Conservation (phyloP, 129 eudicot genomes). For the Deinandra increscens region DNA sequence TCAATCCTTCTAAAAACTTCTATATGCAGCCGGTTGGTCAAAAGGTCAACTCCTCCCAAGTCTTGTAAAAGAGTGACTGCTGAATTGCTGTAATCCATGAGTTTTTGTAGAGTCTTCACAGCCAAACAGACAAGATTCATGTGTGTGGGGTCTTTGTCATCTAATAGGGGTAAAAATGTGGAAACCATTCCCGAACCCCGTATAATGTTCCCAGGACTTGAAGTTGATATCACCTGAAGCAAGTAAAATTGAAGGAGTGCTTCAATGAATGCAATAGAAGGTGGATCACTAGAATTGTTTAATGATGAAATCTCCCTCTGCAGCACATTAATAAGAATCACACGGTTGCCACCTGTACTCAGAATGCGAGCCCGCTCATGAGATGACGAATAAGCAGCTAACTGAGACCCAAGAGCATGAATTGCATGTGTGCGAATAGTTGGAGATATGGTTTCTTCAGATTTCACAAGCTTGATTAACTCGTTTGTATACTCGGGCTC, state of each 20-base stretch:
- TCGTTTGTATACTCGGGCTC: slow-evolving; percentile 98
- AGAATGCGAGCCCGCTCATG: slow-evolving; percentile 89
- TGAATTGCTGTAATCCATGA: slow-evolving; percentile 98
- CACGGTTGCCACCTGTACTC: slow-evolving; percentile 88
- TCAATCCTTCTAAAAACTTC: slow-evolving; percentile 80
- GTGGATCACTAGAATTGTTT: slow-evolving; percentile 64
- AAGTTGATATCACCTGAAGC: slow-evolving; percentile 94
- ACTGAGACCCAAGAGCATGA: slow-evolving; percentile 89
- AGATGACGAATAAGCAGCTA: slow-evolving; percentile 94
- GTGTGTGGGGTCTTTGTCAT: slow-evolving; percentile 70
- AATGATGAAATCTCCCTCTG: slow-evolving; percentile 87
- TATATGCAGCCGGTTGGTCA: slow-evolving; percentile 68
- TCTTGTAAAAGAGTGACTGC: slow-evolving; percentile 94
- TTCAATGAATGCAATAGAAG: slow-evolving; percentile 85
- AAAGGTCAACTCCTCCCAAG: slow-evolving; percentile 88
- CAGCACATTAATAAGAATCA: slow-evolving; percentile 79
- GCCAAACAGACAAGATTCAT: slow-evolving; percentile 92
- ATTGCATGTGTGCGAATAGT: slow-evolving; percentile 79
- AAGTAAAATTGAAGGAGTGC: slow-evolving; percentile 88
- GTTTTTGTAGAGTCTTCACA: slow-evolving; percentile 87
- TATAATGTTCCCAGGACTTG: slow-evolving; percentile 80
- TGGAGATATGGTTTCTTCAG: slow-evolving; percentile 80
- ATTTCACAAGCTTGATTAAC: slow-evolving; percentile 80
- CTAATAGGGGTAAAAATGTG: slow-evolving; percentile 87
- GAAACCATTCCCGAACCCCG: slow-evolving; percentile 98